Evolutionary conservation across 164 flowering plant genomes (phyloP), one percentile per base, ranked within the genome.

Genomic region (Vitis amurensis): DNA sequence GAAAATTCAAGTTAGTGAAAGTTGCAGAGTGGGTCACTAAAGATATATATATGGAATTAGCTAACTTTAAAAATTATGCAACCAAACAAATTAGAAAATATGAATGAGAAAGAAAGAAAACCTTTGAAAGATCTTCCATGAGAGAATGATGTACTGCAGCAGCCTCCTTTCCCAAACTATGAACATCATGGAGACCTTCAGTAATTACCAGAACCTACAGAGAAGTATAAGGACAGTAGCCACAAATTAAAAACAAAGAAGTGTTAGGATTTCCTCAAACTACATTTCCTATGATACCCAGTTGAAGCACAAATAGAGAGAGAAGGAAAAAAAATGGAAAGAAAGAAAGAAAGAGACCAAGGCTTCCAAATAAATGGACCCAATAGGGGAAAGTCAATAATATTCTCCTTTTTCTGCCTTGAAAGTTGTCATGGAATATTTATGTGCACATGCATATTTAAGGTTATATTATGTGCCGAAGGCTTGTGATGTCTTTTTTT

Each of bases 111-210:
- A 71, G 50, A 68, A 71, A 59, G 48, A 55, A 61, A 59, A 94
- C 99, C 97, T 90, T 90, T 4, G 88, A 84, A 71, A 92, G 91
- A 72, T 88, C 87, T 70, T 82, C 87, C 88, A 90, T 86, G 55
- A 94, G 92, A 78, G 91, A 81, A 71, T n/a, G 75, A 71, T 94
- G 97, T 58, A 87, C 71, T 48, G 76, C 80, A 68, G 93, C 87
- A 83, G 99, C 97, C 81, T 94, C 99, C 84, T 90, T 92, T 68
- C 97, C 99, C 79, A 92, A 73, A 68, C 73, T 85, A 75, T 92
- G 85, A 80, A 94, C 91, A 83, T 92, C 99, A 69, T 86, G 94
- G 67, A 94, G 73, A 74, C 87, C 97, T 76, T 91, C 94, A 15
- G 95, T 90, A 75, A 92, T 90, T 59, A 97, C 94, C 81, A 94